These are phyloP conservation scores for Penicillium nordicum DNA, from an alignment of 2,329 filamentous ascomycete species.

Conservation along the genomic window DNA sequence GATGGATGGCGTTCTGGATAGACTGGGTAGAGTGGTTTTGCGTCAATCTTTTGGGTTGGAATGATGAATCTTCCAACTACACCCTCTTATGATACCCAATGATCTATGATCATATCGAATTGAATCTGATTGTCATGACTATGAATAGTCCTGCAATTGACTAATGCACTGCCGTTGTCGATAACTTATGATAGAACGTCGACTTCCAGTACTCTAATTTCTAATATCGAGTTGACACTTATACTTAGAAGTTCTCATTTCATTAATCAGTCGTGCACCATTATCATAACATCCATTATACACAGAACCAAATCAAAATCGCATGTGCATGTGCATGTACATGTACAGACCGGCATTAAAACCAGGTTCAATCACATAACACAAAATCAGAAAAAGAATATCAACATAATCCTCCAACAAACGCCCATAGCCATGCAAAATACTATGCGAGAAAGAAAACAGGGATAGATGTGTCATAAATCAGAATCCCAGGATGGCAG, in stretches of 20 bases:
- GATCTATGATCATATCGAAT: slow-evolving; percentile 2
- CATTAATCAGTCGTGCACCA: slow-evolving; percentile 10
- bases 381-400: background rate
- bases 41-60: background rate
- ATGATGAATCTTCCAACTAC: background rate
- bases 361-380: background rate
- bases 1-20: background rate
- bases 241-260: background rate
- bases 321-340: background rate
- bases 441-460: background rate
- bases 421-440: slow-evolving; percentile 2
- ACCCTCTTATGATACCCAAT: slow-evolving; percentile 14
- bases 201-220: background rate
- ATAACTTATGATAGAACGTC: background rate
- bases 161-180: background rate
- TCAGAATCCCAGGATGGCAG: background rate
- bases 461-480: background rate
- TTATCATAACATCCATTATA: slow-evolving; percentile 11
- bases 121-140: background rate
- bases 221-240: background rate
- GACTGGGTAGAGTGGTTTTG: background rate
- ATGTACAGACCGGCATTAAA: background rate
- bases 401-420: background rate
- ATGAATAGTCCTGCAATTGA: background rate
- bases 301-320: slow-evolving; percentile 4